Base-by-base conservation (phyloP, 768 basidiomycete genomes). In the Paxillus involutus region DNA sequence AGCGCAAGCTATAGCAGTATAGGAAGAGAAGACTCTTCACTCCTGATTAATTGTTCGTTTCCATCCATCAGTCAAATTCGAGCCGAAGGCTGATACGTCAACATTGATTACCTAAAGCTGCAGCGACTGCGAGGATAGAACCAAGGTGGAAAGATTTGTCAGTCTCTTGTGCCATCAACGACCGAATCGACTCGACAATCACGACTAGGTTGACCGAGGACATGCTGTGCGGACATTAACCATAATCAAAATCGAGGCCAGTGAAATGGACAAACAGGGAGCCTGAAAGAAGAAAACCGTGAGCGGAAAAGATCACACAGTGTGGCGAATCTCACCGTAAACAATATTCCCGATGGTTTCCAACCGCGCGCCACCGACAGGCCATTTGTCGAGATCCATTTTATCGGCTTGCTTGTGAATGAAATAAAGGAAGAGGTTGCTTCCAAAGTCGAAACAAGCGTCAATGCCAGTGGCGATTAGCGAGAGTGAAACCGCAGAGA, bases 381-480 rank as follows among this genome's bases (percentile, higher is more conserved):
- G 94, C 94, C 93, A 98, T 60, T 89, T 89, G 69, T 88, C 91
- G 41, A 75, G 60, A 63, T 97, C 94, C 56, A 96, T 78, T 33
- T 61, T 77, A 11, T 63, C 71, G 1, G 92, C 85, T 62, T 92
- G 88, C 60, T 76, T 76, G 71, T 98, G 87, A 3, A 95, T 75
- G 78, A 81, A 85, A 60, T 84, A 88, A 3, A 94, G 77, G n/a
- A 94, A 74, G 43, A 92, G 67, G 62, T 92, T 94, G 64, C 89
- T 91, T 43, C 88, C 87, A 57, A 91, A 78, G 66, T 94, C 93
- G 63, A 87, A 91, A 14, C 90, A 76, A 12, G 94, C 85, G 67
- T 98, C 96, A 64, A 95, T 89, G 9, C 81, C 89, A 2, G 94
- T 96, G 11, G 94, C 93, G 55, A 98, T 80, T 47, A 98, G 76